Base-by-base conservation (phyloP, 2,329 filamentous ascomycete genomes). In the Trichothecium sympodiale region DNA sequence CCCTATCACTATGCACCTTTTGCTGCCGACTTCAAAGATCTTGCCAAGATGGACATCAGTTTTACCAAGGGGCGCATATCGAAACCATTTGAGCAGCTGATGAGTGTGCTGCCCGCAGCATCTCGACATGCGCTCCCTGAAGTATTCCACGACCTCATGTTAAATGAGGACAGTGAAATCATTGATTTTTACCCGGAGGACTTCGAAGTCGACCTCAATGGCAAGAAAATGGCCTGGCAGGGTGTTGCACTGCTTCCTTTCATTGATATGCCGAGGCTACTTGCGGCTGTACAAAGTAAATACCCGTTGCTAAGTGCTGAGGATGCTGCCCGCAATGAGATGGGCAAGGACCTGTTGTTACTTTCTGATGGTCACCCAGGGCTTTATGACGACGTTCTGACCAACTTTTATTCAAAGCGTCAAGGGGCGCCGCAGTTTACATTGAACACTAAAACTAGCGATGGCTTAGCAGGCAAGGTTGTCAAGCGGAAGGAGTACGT, bases 201-300 rank as follows among this genome's bases (percentile, higher is more conserved):
- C 17, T 98, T 98, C 48, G 77, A 83, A 13, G 74, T 96, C 36
- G 91, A 98, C 56, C 63, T 96, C 29, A 98, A 98, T 46, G 91
- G 91, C 37, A 96, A 96, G 65, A 98, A 96, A 55, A 93, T 95
- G 62, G 86, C 87, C 1, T 98, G 93, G 91, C 89, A 96, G 56
- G 91, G 91, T 43, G 82, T 98, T 36, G 87, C 86, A 3, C 66
- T 98, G 15, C 69, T 98, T 25, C 91, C 91, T 0, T 98, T 96
- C 56, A 98, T 98, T 49, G 88, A 98, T 49, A 91, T 94, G 69
- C 77, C 80, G 35, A 78, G 88, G 36, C 65, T 98, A 14, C 66
- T 98, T 8, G 69, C 71, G 14, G 89, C 89, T 8, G 89, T 96
- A 65, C 72, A 76, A 33, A 80, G 77, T 43, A 86, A 83, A 48